Evolutionary conservation across 1,284 basidiomycete species (phyloP).

Genomic region (Trichosporon sp.): DNA sequence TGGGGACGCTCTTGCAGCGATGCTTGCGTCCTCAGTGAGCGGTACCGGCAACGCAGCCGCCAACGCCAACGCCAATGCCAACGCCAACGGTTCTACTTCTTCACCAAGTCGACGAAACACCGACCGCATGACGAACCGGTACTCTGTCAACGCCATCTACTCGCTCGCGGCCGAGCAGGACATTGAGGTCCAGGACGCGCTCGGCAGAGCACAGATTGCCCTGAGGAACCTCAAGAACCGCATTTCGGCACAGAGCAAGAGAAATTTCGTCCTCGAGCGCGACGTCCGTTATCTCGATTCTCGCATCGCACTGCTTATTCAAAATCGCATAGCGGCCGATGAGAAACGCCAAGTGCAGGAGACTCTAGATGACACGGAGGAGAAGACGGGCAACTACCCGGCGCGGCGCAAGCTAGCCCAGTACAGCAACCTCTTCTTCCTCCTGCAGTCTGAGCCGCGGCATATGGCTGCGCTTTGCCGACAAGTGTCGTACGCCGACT

Average conservation of each 20-base stretch:
- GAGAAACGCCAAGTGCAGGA: constrained; percentile 93
- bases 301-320: constrained; percentile 93
- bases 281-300: constrained; percentile 98
- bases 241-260: constrained; percentile 97
- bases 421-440: constrained; percentile 98
- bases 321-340: constrained; percentile 94
- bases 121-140: constrained; percentile 93
- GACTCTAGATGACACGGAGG: constrained; percentile 90
- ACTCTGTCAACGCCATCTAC: constrained; percentile 92
- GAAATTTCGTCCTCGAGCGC: constrained; percentile 96
- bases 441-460: constrained; percentile 93
- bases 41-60: background rate
- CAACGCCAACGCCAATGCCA: background rate
- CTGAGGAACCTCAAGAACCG: constrained; percentile 92
- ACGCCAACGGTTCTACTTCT: background rate
- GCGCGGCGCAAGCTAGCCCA: constrained; percentile 86
- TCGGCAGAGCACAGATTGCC: constrained; percentile 94
- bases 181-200: constrained; percentile 95
- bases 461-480: constrained; percentile 95
- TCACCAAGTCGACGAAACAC: constrained; percentile 31
- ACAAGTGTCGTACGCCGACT: constrained; percentile 92
- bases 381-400: constrained; percentile 67
- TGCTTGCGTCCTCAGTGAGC: background rate
- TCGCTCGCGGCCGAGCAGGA: constrained; percentile 98
- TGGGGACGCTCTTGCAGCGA: background rate